These are phyloP conservation scores for Sphaerulina populicola DNA, from an alignment of 2,329 filamentous ascomycete genomes.

Conservation along the genomic window DNA sequence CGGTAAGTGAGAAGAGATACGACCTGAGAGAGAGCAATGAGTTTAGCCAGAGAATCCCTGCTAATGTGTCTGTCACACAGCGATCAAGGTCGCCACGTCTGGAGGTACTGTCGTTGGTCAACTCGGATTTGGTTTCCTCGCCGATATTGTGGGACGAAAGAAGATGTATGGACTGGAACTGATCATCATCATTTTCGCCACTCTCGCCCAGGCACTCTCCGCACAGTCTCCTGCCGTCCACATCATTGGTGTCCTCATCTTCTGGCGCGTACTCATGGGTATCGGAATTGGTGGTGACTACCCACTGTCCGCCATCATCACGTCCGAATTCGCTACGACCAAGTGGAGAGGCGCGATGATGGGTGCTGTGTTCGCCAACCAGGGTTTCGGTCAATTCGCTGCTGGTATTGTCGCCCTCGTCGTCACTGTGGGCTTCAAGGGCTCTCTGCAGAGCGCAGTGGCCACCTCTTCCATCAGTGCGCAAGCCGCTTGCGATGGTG, in stretches of 20 bases:
- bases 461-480: constrained; percentile 24
- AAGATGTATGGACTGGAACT: constrained; percentile 78
- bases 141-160: constrained; percentile 70
- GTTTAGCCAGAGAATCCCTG: background rate
- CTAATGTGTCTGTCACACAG: background rate
- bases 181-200: constrained; percentile 72
- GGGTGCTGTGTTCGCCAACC: constrained; percentile 78
- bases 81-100: constrained; percentile 78
- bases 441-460: constrained; percentile 25
- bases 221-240: constrained; percentile 56
- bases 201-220: constrained; percentile 61
- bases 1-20: constrained; percentile 26
- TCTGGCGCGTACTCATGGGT: constrained; percentile 75
- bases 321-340: constrained; percentile 78
- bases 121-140: constrained; percentile 67
- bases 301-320: constrained; percentile 73
- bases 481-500: constrained; percentile 51
- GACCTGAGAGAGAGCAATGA: background rate
- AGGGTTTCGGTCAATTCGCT: constrained; percentile 70
- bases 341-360: constrained; percentile 84
- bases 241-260: constrained; percentile 59
- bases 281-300: constrained; percentile 73
- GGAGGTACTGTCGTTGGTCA: constrained; percentile 78
- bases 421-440: constrained; percentile 36
- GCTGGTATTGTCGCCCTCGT: constrained; percentile 71